A percentile compares a stretch with the other conserved stretches of the same genome.
These are phyloP conservation scores for Trichoderma erinaceum DNA, from an alignment of 495 filamentous ascomycete species.

Conservation along the genomic window DNA sequence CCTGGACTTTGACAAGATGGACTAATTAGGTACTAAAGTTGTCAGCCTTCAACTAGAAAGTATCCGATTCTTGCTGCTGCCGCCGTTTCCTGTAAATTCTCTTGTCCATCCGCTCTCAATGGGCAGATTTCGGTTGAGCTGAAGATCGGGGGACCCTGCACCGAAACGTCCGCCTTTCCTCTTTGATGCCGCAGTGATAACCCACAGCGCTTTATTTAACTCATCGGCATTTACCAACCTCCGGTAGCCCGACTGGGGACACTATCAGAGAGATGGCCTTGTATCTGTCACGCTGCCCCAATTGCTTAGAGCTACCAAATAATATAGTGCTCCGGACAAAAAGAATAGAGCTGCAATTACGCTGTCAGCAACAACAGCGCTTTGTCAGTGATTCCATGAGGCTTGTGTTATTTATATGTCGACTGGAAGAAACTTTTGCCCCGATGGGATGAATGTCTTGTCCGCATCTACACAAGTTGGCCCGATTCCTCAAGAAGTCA, in stretches of 20 bases:
- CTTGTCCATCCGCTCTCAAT: neutral
- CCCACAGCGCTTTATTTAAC: neutral
- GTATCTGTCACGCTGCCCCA: neutral
- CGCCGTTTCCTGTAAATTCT: neutral
- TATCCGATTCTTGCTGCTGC: neutral
- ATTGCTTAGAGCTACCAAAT: neutral
- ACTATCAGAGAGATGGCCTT: neutral
- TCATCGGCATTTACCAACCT: constrained; percentile 10
- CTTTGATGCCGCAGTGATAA: neutral
- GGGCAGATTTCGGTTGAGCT: constrained; percentile 4
- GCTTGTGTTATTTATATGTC: neutral
- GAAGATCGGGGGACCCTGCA: neutral
- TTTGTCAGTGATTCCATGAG: too few species aligned
- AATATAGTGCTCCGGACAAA: neutral
- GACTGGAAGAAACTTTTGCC: neutral
- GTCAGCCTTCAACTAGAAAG: too few species aligned
- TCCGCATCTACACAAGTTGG: neutral
- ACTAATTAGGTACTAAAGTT: too few species aligned
- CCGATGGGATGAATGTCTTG: neutral
- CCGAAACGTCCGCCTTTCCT: neutral
- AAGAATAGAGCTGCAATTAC: too few species aligned
- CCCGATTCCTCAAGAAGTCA: constrained; percentile 4
- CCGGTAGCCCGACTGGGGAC: neutral
- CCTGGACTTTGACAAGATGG: too few species aligned
- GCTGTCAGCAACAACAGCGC: too few species aligned